Evolutionary conservation across 768 basidiomycete genomes (phyloP).

Genomic region (Auricularia sp.): DNA sequence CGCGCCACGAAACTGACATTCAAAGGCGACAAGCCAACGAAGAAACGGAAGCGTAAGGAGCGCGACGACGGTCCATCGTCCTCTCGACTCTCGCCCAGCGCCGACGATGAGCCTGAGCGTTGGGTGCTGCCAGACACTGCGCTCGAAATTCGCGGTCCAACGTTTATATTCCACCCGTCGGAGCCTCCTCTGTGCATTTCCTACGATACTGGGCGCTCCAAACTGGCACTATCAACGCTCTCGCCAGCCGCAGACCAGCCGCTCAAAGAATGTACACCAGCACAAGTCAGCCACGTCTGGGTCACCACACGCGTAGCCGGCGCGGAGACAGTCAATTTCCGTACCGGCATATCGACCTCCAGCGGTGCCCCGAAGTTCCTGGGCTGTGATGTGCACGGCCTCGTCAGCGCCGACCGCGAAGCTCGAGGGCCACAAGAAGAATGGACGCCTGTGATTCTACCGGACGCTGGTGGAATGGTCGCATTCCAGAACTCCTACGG

Average conservation of each 20-base stretch:
- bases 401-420: slow-evolving; percentile 76
- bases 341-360: slow-evolving; percentile 45
- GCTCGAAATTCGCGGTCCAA: slow-evolving; percentile 75
- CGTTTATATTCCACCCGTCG: slow-evolving; percentile 74
- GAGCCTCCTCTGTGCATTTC: slow-evolving; percentile 72
- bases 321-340: slow-evolving; percentile 72
- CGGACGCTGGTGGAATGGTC: slow-evolving; percentile 61
- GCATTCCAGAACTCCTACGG: slow-evolving; percentile 79
- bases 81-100: background rate
- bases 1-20: slow-evolving; percentile 74
- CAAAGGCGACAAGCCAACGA: slow-evolving; percentile 79
- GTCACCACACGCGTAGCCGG: slow-evolving; percentile 81
- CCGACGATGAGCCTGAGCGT: slow-evolving; percentile 55
- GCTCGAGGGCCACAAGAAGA: slow-evolving; percentile 90
- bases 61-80: slow-evolving; percentile 23
- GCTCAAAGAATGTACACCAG: slow-evolving; percentile 41
- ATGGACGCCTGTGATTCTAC: slow-evolving; percentile 76
- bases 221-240: slow-evolving; percentile 31
- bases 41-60: slow-evolving; percentile 64
- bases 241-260: slow-evolving; percentile 29
- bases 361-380: slow-evolving; percentile 43
- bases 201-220: slow-evolving; percentile 67
- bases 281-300: slow-evolving; percentile 85
- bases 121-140: slow-evolving; percentile 71
- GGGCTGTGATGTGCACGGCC: slow-evolving; percentile 76